phyloP scores from a whole-genome alignment of 306 rosid species.

The Spatholobus suberectus region DNA sequence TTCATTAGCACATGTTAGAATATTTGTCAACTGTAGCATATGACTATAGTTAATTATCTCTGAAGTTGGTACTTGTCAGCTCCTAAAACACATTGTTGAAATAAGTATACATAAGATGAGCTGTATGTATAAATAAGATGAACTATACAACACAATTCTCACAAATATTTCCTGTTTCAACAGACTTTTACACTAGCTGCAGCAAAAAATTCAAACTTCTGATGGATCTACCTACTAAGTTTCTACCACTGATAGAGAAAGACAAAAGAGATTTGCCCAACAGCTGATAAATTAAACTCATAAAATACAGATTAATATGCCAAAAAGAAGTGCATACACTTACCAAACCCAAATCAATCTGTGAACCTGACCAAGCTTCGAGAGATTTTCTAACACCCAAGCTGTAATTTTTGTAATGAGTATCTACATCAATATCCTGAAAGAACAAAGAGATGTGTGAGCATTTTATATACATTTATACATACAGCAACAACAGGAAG shows the following conservation, averaged over 20 bases:
- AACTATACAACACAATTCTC: slow-evolving; percentile 5
- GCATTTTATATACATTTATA: slow-evolving; percentile 2
- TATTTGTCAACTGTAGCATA: background rate
- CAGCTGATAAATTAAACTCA: slow-evolving; percentile 5
- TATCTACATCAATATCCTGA: slow-evolving; percentile 81
- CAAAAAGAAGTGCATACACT: slow-evolving; percentile 30
- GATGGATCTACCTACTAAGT: slow-evolving; percentile 16
- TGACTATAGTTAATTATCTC: background rate
- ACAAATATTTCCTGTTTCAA: slow-evolving; percentile 1
- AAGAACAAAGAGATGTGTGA: slow-evolving; percentile 37
- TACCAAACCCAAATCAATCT: slow-evolving; percentile 96
- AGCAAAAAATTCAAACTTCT: slow-evolving; percentile 31
- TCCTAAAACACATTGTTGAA: slow-evolving; percentile 1
- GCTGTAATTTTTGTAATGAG: slow-evolving; percentile 67
- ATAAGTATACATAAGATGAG: background rate
- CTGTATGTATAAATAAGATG: background rate
- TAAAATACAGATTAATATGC: slow-evolving; percentile 19
- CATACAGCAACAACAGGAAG: background rate
- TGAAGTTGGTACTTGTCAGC: background rate
- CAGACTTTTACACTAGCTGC: slow-evolving; percentile 11
- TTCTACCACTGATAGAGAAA: background rate
- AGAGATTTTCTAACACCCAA: slow-evolving; percentile 81
- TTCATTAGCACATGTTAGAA: slow-evolving; percentile 13
- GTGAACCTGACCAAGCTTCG: slow-evolving; percentile 90
- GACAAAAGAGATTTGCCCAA: background rate